Conservation (phyloP, 2,329 filamentous ascomycete genomes). For the Aspergillus caelatus region DNA sequence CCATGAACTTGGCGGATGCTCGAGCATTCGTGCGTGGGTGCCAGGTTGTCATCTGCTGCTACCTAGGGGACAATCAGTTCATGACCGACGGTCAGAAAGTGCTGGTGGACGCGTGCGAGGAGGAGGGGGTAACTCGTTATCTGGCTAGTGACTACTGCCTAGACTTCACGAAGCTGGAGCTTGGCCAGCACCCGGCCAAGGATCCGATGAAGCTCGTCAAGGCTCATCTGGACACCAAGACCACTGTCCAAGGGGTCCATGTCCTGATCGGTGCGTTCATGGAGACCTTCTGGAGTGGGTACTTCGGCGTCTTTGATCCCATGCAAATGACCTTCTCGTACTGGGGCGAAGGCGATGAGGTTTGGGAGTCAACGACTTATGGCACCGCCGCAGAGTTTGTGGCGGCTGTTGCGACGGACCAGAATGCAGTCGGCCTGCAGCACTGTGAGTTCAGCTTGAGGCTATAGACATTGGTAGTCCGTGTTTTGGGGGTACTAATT, state of each 20-base stretch:
- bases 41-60: conserved; percentile 45
- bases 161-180: conserved; percentile 44
- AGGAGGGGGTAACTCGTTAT: conserved; percentile 40
- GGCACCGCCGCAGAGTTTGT: not conserved
- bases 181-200: conserved; percentile 42
- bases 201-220: conserved; percentile 46
- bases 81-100: conserved; percentile 48
- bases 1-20: conserved; percentile 19
- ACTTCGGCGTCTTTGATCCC: not conserved
- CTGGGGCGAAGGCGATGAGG: not conserved
- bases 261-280: conserved; percentile 45
- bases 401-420: not conserved
- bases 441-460: not conserved
- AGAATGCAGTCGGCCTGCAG: not conserved
- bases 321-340: not conserved
- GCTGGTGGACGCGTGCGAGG: conserved; percentile 46
- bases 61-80: conserved; percentile 41
- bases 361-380: not conserved
- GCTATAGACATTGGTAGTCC: no score
- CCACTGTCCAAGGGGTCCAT: conserved; percentile 44
- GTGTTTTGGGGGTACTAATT: not conserved
- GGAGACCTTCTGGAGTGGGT: conserved; percentile 14
- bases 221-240: conserved; percentile 42
- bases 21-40: conserved; percentile 31
- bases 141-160: conserved; percentile 46